Conservation (phyloP, 352 stramenopile genomes). For the Globisporangium iwayamae region DNA sequence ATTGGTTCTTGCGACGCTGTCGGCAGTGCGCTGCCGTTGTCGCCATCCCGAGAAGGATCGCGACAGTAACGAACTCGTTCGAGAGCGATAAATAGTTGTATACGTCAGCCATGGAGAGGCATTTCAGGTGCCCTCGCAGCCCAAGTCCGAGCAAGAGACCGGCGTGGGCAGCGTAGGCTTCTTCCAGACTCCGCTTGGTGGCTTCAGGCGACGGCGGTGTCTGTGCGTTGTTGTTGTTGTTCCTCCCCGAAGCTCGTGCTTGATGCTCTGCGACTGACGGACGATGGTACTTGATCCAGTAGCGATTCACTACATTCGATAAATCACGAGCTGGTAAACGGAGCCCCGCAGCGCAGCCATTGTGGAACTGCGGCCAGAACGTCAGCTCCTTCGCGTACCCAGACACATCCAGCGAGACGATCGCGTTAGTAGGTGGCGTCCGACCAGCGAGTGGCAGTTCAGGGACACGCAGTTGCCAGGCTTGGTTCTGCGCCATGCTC, state of each 20-base stretch:
- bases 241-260: neutral
- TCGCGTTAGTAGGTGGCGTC: slow-evolving; percentile 92
- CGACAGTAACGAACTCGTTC: slow-evolving; percentile 95
- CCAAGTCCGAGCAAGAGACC: slow-evolving; percentile 96
- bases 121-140: slow-evolving; percentile 91
- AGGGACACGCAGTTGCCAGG: slow-evolving; percentile 88
- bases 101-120: slow-evolving; percentile 96
- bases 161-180: slow-evolving; percentile 88
- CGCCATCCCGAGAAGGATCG: slow-evolving; percentile 96
- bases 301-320: slow-evolving; percentile 89
- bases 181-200: slow-evolving; percentile 54
- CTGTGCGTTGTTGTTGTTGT: neutral
- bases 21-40: slow-evolving; percentile 90
- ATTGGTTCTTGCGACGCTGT: slow-evolving; percentile 30
- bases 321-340: slow-evolving; percentile 70
- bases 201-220: slow-evolving; percentile 14
- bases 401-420: slow-evolving; percentile 90
- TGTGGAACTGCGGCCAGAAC: slow-evolving; percentile 98
- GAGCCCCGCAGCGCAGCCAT: slow-evolving; percentile 95
- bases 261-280: slow-evolving; percentile 52
- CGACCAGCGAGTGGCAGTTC: slow-evolving; percentile 91
- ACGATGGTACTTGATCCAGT: slow-evolving; percentile 98
- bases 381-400: slow-evolving; percentile 88
- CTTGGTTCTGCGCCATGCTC: slow-evolving; percentile 62
- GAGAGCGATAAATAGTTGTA: slow-evolving; percentile 98